Evolutionary conservation across 768 basidiomycete genomes (phyloP).

Genomic region (Megacollybia marginata): DNA sequence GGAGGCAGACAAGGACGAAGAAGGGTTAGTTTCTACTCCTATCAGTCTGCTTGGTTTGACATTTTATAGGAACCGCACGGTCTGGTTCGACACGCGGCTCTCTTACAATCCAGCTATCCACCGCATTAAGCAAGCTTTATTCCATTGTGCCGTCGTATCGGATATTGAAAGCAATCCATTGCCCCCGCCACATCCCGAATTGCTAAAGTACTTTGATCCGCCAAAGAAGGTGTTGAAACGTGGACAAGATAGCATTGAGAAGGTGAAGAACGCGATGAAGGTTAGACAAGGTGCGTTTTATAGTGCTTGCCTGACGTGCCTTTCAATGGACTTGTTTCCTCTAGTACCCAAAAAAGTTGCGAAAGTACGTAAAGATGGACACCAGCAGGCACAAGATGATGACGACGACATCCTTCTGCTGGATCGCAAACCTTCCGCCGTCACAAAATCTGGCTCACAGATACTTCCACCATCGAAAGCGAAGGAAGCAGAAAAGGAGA

Average conservation of each 20-base stretch:
- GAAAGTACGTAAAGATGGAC: constrained; percentile 52
- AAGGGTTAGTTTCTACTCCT: constrained; percentile 43
- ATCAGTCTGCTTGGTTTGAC: constrained; percentile 1
- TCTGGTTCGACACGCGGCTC: constrained; percentile 73
- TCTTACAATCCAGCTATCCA: constrained; percentile 91
- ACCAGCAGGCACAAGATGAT: constrained; percentile 56
- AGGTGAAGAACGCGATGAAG: constrained; percentile 61
- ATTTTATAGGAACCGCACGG: constrained; percentile 38
- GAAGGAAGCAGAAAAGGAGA: constrained; percentile 4
- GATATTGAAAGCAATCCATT: constrained; percentile 72
- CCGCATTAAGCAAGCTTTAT: constrained; percentile 86
- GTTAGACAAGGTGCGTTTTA: constrained; percentile 63
- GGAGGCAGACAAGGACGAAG: constrained; percentile 66
- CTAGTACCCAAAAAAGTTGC: constrained; percentile 59
- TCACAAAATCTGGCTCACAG: not conserved
- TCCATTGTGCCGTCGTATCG: constrained; percentile 74
- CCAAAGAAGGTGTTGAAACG: constrained; percentile 63
- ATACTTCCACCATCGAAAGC: not conserved
- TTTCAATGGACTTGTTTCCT: not conserved
- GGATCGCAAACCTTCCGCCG: constrained; percentile 26
- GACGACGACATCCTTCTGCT: constrained; percentile 53
- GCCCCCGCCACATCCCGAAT: constrained; percentile 79
- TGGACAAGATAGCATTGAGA: constrained; percentile 46
- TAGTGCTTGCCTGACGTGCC: not conserved
- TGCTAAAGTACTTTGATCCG: constrained; percentile 77